Evolutionary conservation across 495 filamentous ascomycete genomes (phyloP), one percentile per base, ranked within the genome.

Genomic region (Aspergillus baeticus): DNA sequence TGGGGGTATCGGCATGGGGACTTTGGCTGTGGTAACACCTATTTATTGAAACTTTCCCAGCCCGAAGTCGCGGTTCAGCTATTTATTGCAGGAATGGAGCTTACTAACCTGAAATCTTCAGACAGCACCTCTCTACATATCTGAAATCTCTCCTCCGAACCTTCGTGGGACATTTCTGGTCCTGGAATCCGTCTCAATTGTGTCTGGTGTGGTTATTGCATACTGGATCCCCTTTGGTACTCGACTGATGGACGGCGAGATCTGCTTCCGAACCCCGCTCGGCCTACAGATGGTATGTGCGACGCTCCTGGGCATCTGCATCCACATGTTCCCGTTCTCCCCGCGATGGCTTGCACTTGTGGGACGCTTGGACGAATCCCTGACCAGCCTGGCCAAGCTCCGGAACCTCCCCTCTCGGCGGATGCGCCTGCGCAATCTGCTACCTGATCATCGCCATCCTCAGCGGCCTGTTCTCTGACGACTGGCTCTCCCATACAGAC

Each of bases 311-410:
- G 79, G 82, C 18, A 60, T 71, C 33, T 85, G 86, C 37, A 88
- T 89, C 70, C 63, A 85, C 37, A 86, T 87, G 63, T 75, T 90
- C 84, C 87, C 87, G 6, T 88, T 86, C 74, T 88, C 86, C 2
- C 87, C 87, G 0, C 78, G 87, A 62, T 88, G 87, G 87, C 73
- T 90, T 2, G 70, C 85, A 18, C 81, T 88, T 58, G 84, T 86
- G 57, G 69, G 74, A 37, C 84, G 85, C 36, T 81, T 87, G 61
- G 74, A 73, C 0, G 85, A 89, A 64, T 84, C 84, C 1, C 81
- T 81, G 43, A 71, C 70, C 20, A 81, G 86, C 2, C 75, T 91
- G 11, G 76, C 86, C 6, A 75, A 49, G 43, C 83, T 92, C 5
- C 83, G 88, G 11, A 76, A 71, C 18, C 47, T 60, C 17, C 51